Evolutionary conservation across 1,139 yeast genomes (phyloP).

Genomic region (Yarrowia galli): DNA sequence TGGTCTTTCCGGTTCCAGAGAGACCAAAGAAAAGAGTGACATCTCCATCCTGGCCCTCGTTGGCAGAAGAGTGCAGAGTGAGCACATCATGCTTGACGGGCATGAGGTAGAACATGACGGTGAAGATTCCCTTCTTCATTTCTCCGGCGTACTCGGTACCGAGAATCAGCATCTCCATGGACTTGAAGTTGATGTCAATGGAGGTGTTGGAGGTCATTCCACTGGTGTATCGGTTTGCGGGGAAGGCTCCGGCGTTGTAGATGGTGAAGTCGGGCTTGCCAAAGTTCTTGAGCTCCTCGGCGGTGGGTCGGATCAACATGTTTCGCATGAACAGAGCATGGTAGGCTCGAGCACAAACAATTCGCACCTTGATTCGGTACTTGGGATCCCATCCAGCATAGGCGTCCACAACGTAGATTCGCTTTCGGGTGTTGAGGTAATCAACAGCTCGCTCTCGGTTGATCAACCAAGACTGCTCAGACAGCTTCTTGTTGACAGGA

Average conservation of each 20-base stretch:
- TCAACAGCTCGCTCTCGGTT: slow-evolving; percentile 97
- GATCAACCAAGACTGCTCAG: slow-evolving; percentile 93
- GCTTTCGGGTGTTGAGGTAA: slow-evolving; percentile 93
- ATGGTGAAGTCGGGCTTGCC: slow-evolving; percentile 99
- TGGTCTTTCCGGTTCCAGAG: slow-evolving; percentile 98
- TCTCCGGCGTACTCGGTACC: slow-evolving; percentile 99
- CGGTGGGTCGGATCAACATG: slow-evolving; percentile 95
- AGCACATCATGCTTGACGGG: slow-evolving; percentile 91
- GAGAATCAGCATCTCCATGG: slow-evolving; percentile 97
- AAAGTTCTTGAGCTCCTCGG: slow-evolving; percentile 83
- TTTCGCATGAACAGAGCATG: slow-evolving; percentile 98
- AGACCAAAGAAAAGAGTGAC: slow-evolving; percentile 96
- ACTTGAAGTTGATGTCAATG: slow-evolving; percentile 95
- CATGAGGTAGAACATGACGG: slow-evolving; percentile 98
- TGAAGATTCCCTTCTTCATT: slow-evolving; percentile 99
- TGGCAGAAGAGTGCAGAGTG: slow-evolving; percentile 94
- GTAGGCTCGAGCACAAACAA: slow-evolving; percentile 98
- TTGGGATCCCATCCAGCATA: slow-evolving; percentile 99
- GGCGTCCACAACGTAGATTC: slow-evolving; percentile 94
- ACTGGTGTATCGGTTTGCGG: slow-evolving; percentile 94
- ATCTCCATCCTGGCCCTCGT: slow-evolving; percentile 84
- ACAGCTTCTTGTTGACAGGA: slow-evolving; percentile 94
- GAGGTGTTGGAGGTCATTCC: slow-evolving; percentile 98
- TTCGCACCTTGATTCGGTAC: slow-evolving; percentile 95
- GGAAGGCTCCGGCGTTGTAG: slow-evolving; percentile 99